These are phyloP conservation scores for Maudiozyma serrabonitensis DNA, from an alignment of 805 yeast species.

Conservation along the genomic window DNA sequence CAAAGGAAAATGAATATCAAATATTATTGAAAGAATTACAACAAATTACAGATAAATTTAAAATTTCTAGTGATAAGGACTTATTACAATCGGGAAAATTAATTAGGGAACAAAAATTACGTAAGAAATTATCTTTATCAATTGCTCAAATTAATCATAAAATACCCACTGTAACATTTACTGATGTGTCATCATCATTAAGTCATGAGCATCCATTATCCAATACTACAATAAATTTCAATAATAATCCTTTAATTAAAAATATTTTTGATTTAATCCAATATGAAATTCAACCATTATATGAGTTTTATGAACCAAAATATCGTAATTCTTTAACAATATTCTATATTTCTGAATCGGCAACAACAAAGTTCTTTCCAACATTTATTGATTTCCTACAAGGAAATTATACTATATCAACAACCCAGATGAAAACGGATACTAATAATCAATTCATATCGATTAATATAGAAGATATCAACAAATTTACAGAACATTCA, in stretches of 20 bases:
- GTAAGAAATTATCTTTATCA: slow-evolving; percentile 39
- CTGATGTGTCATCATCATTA: neutral
- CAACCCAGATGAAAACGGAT: no score
- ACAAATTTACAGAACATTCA: neutral
- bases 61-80: slow-evolving; percentile 12
- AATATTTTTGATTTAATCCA: neutral
- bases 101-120: slow-evolving; percentile 30
- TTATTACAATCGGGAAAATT: slow-evolving; percentile 24
- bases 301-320: neutral
- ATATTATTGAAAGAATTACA: slow-evolving; percentile 8
- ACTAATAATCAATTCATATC: neutral
- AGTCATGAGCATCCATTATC: neutral
- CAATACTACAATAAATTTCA: neutral
- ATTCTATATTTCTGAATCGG: neutral
- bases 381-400: neutral
- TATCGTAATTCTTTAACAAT: neutral
- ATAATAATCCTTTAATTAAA: neutral
- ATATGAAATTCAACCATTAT: neutral
- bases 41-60: neutral
- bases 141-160: slow-evolving; percentile 29
- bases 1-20: neutral
- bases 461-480: neutral
- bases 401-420: neutral
- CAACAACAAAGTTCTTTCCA: neutral
- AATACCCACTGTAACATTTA: neutral